These are phyloP conservation scores for Solanum chiquidenum DNA, from an alignment of 257 asterid species.

Conservation along the genomic window DNA sequence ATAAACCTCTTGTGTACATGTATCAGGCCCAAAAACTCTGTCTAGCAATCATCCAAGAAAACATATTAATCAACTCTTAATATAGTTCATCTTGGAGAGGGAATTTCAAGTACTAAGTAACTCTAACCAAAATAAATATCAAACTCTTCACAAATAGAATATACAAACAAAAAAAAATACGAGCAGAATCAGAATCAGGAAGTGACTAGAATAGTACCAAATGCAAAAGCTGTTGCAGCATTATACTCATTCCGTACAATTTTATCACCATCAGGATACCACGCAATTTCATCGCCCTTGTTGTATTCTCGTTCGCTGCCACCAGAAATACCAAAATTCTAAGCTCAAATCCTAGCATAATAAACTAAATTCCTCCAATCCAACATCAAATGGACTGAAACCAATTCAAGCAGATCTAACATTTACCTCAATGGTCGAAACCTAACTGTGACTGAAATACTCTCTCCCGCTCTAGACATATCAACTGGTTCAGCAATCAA, in stretches of 20 bases:
- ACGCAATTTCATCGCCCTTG: conserved; percentile 86
- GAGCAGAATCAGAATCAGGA: neutral
- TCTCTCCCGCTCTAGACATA: conserved; percentile 69
- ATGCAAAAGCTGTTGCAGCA: conserved; percentile 81
- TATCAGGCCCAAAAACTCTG: conserved; percentile 78
- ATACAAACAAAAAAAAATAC: neutral
- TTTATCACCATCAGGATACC: conserved; percentile 85
- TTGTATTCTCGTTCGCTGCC: conserved; percentile 85
- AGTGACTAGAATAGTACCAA: conserved; percentile 38
- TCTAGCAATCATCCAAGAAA: conserved; percentile 29
- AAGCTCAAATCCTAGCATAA: conserved; percentile 26
- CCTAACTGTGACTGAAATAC: conserved; percentile 89
- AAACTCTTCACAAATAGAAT: neutral
- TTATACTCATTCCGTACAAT: conserved; percentile 83
- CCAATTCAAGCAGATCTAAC: conserved; percentile 45
- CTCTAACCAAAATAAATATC: neutral
- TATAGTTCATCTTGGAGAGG: neutral
- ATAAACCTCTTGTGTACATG: conserved; percentile 77
- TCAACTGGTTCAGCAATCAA: conserved; percentile 51
- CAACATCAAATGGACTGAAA: conserved; percentile 16
- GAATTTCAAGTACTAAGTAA: neutral
- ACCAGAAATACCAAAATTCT: conserved; percentile 15
- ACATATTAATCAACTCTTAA: neutral
- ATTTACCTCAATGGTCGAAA: conserved; percentile 93
- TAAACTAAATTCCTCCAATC: conserved; percentile 2